Percentiles rank a stretch among this genome's conserved stretches.
phyloP scores from a whole-genome alignment of 2,329 filamentous ascomycete species.

The Cytospora paraplurivora region DNA sequence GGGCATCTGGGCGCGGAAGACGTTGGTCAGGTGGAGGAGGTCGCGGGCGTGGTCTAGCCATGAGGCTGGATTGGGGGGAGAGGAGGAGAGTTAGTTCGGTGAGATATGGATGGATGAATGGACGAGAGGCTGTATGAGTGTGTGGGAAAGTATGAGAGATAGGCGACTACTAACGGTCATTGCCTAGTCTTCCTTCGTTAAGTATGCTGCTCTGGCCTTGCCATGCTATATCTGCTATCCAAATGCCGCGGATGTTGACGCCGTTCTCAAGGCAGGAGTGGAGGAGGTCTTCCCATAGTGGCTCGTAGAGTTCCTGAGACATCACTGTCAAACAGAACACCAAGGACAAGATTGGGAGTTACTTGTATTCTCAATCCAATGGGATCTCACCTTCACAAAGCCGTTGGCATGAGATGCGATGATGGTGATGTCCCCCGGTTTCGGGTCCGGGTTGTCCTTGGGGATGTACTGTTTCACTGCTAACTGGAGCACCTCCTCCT shows the following conservation, averaged over 20 bases:
- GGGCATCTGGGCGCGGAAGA: conserved; percentile 76
- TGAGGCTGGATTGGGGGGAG: conserved; percentile 54
- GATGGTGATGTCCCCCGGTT: conserved; percentile 79
- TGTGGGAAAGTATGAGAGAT: not conserved
- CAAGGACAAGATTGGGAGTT: not conserved
- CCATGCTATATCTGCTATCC: conserved; percentile 87
- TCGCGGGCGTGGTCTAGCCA: conserved; percentile 89
- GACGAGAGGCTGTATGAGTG: not conserved
- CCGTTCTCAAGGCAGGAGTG: conserved; percentile 57
- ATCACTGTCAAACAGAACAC: not conserved
- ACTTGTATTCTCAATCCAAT: not conserved
- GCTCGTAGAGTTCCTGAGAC: conserved; percentile 82
- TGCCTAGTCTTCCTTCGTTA: conserved; percentile 75
- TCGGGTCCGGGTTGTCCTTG: conserved; percentile 65
- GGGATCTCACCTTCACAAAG: conserved; percentile 72
- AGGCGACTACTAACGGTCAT: conserved; percentile 68
- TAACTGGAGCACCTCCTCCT: conserved; percentile 74
- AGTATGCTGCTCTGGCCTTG: conserved; percentile 78
- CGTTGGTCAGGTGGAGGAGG: conserved; percentile 81
- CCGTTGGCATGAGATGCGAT: conserved; percentile 89
- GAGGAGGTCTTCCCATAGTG: conserved; percentile 83
- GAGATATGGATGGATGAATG: conserved; percentile 1
- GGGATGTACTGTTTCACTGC: conserved; percentile 89
- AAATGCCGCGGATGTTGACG: conserved; percentile 77
- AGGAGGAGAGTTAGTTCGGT: not conserved